Base-by-base conservation (phyloP, 805 yeast species). In the Pichia deserticola region DNA sequence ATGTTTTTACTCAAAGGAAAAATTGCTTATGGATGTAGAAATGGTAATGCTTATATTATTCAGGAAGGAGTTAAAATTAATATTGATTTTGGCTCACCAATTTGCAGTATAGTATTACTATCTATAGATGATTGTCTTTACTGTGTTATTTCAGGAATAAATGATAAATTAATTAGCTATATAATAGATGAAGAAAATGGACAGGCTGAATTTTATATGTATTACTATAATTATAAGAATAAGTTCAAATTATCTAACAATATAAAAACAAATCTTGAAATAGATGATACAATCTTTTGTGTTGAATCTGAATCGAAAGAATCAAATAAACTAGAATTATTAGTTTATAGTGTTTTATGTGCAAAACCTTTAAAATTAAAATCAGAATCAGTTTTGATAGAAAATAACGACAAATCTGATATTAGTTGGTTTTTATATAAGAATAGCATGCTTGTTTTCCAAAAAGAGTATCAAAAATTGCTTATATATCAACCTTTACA, bases 61-160 rank as follows among this genome's bases (percentile, higher is more conserved):
- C 35, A 32, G 10, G 5, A 13, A 3, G 12, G 27, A 20, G 33
- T 13, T 8, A n/a, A 29, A 7, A 12, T 42, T 20, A 3, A 7
- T 11, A 25, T 48, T 33, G 35, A 39, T 20, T 38, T 44, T 12
- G 51, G 49, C 9, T 27, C 44, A 1, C 34, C 54, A 5, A 40
- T 53, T 15, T 50, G 55, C 29, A 34, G 44, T 27, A 28, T 47
- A 7, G 27, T 29, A 28, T 13, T 44, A 6, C 13, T 51, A 7
- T n/a, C 6, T 5, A 13, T 28, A 10, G 33, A 40, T 12, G 43
- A 35, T 11, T 8, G 29, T 8, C 7, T 38, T 2, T 36, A 36
- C 13, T 51, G 51, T 25, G 50, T 49, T 20, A 44, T 54, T 9
- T 43, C 51, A 12, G 52, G 52, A 3, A 38, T 48, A 5, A 33